Conservation (phyloP, 2,329 filamentous ascomycete genomes). For the Fusarium bulbicola region DNA sequence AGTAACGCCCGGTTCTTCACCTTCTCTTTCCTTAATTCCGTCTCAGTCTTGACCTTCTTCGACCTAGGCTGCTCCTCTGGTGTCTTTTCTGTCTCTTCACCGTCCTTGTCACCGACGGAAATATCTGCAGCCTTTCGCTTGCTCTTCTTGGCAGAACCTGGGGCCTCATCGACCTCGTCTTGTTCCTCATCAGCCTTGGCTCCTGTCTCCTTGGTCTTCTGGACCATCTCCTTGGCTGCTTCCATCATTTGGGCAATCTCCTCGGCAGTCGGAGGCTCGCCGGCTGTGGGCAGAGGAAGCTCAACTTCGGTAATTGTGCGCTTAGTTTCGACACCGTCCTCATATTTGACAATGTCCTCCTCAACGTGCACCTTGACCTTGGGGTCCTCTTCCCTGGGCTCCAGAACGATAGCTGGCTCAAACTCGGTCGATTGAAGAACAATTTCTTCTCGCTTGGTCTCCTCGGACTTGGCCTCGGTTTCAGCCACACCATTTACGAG, state of each 20-base stretch:
- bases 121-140: conserved; percentile 83
- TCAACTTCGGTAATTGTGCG: conserved; percentile 80
- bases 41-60: conserved; percentile 85
- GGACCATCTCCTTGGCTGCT: conserved; percentile 88
- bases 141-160: conserved; percentile 58
- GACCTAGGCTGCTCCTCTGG: conserved; percentile 59
- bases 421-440: conserved; percentile 60
- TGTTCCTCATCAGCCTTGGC: conserved; percentile 54
- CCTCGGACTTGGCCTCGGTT: conserved; percentile 31
- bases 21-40: conserved; percentile 83
- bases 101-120: conserved; percentile 69
- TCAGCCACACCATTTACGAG: conserved; percentile 41
- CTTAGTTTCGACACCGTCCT: conserved; percentile 70
- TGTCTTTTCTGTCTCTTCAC: conserved; percentile 26
- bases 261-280: conserved; percentile 76
- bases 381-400: conserved; percentile 63
- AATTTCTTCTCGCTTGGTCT: conserved; percentile 46
- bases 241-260: conserved; percentile 86
- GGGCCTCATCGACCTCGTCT: conserved; percentile 47
- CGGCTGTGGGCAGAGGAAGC: conserved; percentile 67
- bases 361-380: conserved; percentile 77
- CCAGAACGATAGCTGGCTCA: conserved; percentile 59
- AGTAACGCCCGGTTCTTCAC: conserved; percentile 87
- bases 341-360: conserved; percentile 65
- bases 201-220: conserved; percentile 63